A percentile compares a stretch with the other conserved stretches of the same genome.
phyloP scores from a whole-genome alignment of 2,329 filamentous ascomycete species.

The Teratosphaeria epicoccoides region DNA sequence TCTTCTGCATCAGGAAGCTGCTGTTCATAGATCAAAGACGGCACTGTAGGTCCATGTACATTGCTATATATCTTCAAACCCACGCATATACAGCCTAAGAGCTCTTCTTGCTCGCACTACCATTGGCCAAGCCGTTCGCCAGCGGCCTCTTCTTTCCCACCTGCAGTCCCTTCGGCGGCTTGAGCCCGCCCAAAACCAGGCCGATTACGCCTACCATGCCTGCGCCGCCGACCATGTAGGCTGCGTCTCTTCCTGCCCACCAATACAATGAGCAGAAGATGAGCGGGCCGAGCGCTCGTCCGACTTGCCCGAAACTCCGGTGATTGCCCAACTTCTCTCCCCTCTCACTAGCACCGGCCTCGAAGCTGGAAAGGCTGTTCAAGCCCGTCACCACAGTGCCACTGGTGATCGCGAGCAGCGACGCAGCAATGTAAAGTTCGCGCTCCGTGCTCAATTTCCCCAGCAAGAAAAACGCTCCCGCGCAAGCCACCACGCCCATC shows the following conservation, averaged over 20 bases:
- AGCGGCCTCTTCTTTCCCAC: background rate
- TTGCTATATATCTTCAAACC: background rate
- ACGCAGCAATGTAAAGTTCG: slow-evolving; percentile 70
- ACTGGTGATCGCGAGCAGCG: slow-evolving; percentile 76
- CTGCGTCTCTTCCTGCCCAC: slow-evolving; percentile 86
- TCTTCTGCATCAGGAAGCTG: no score
- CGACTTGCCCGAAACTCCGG: slow-evolving; percentile 71
- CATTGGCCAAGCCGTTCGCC: no score
- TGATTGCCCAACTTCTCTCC: slow-evolving; percentile 80
- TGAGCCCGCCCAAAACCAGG: slow-evolving; percentile 61
- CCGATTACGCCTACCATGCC: slow-evolving; percentile 67
- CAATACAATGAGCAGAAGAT: slow-evolving; percentile 94
- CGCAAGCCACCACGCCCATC: slow-evolving; percentile 65
- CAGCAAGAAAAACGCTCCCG: slow-evolving; percentile 70
- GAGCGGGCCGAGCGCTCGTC: slow-evolving; percentile 74
- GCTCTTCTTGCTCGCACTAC: background rate
- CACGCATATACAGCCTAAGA: background rate
- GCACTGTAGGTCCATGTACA: background rate
- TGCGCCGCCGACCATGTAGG: slow-evolving; percentile 69
- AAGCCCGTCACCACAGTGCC: slow-evolving; percentile 91
- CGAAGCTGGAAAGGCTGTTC: slow-evolving; percentile 84
- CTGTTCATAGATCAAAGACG: no score
- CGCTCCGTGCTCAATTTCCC: slow-evolving; percentile 55
- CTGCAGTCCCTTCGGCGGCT: slow-evolving; percentile 41
- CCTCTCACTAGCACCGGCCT: slow-evolving; percentile 67